phyloP scores from a whole-genome alignment of 805 yeast genomes.

The Barnettozyma vustinii region DNA sequence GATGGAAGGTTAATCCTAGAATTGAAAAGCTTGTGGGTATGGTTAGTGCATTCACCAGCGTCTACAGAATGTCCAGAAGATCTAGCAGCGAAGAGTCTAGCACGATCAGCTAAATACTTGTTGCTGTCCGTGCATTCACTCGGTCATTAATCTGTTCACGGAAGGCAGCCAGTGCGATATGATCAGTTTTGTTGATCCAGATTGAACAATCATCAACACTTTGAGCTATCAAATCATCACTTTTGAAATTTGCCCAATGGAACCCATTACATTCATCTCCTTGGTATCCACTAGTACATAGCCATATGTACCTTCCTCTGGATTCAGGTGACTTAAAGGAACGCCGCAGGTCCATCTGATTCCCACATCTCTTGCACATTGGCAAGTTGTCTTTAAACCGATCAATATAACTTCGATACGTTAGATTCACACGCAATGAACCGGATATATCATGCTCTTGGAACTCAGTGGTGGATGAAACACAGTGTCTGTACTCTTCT shows the following conservation, averaged over 20 bases:
- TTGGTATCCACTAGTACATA: slow-evolving; percentile 44
- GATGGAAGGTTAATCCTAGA: slow-evolving; percentile 10
- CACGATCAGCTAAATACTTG: no score
- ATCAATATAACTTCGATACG: slow-evolving; percentile 52
- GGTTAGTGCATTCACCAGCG: slow-evolving; percentile 15
- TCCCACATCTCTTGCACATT: slow-evolving; percentile 35
- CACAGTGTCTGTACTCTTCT: slow-evolving; percentile 66
- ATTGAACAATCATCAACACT: slow-evolving; percentile 31
- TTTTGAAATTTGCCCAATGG: slow-evolving; percentile 44
- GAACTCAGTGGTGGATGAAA: slow-evolving; percentile 41
- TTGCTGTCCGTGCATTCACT: background rate
- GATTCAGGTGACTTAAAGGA: slow-evolving; percentile 40
- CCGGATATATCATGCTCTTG: slow-evolving; percentile 46
- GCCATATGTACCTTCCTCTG: slow-evolving; percentile 63
- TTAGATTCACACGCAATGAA: slow-evolving; percentile 51
- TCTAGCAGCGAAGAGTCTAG: background rate
- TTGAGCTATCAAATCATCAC: slow-evolving; percentile 29
- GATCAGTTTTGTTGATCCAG: slow-evolving; percentile 44
- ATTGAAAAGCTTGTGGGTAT: slow-evolving; percentile 12
- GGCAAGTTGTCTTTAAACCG: slow-evolving; percentile 34
- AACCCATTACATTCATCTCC: slow-evolving; percentile 44
- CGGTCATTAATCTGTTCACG: slow-evolving; percentile 9
- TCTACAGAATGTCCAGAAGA: slow-evolving; percentile 16
- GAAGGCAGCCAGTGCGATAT: slow-evolving; percentile 20
- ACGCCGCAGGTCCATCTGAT: slow-evolving; percentile 49